These are phyloP conservation scores for Otatea glauca DNA, from an alignment of 176 grass and related monocot species.

Conservation along the genomic window DNA sequence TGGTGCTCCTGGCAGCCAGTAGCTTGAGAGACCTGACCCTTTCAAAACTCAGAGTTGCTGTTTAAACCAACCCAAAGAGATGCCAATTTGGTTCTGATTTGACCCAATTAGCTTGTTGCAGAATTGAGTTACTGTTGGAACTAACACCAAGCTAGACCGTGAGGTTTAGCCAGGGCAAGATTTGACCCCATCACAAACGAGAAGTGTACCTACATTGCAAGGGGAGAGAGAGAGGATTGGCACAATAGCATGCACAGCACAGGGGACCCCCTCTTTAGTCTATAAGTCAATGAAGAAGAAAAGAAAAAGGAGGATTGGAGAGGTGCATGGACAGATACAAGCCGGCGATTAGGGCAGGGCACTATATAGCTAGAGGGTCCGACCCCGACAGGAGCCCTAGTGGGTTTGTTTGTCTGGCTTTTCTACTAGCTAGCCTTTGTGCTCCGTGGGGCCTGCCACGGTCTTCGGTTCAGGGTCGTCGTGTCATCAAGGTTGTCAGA, in stretches of 20 bases:
- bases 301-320: not conserved
- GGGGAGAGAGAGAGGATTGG: not conserved
- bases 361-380: not conserved
- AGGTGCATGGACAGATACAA: not conserved
- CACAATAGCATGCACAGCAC: too few relatives aligned
- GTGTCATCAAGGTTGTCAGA: too few relatives aligned
- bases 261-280: too few relatives aligned
- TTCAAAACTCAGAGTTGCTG: not conserved
- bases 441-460: not conserved
- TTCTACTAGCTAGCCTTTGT: slow-evolving; percentile 19
- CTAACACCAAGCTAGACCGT: not conserved
- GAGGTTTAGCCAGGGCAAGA: not conserved
- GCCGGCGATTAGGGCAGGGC: not conserved
- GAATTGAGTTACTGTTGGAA: not conserved
- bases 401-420: not conserved
- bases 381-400: not conserved
- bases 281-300: slow-evolving; percentile 6
- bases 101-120: not conserved
- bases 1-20: not conserved
- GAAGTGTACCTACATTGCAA: not conserved
- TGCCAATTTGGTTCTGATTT: not conserved
- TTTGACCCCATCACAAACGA: not conserved
- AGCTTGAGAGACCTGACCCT: not conserved
- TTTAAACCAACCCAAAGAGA: not conserved
- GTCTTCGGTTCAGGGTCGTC: not conserved